These are phyloP conservation scores for Moesziomyces sp. DNA, from an alignment of 1,284 basidiomycete genomes.

Conservation along the genomic window DNA sequence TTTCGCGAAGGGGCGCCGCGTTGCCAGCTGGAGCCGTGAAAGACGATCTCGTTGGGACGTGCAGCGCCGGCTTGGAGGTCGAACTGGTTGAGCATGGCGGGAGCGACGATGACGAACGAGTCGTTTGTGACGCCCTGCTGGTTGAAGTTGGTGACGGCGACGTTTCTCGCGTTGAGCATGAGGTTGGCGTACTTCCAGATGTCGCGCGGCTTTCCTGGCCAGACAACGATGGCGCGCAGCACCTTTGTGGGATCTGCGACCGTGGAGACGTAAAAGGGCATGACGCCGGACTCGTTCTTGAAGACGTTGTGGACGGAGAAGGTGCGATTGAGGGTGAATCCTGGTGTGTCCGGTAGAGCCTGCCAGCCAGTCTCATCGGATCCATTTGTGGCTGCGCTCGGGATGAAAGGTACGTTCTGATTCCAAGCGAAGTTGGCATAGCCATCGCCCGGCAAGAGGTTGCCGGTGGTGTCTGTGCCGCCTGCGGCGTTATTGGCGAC, in stretches of 20 bases:
- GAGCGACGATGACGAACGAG: slow-evolving; percentile 36
- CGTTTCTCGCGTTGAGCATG: slow-evolving; percentile 47
- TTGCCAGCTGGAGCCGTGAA: slow-evolving; percentile 53
- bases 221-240: slow-evolving; percentile 44
- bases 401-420: slow-evolving; percentile 17
- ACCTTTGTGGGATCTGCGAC: slow-evolving; percentile 37
- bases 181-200: slow-evolving; percentile 61
- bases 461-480: slow-evolving; percentile 21
- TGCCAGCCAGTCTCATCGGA: slow-evolving; percentile 69
- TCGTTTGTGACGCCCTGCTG: slow-evolving; percentile 33
- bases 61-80: slow-evolving; percentile 51
- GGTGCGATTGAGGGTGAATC: slow-evolving; percentile 47
- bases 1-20: slow-evolving; percentile 44
- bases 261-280: slow-evolving; percentile 56
- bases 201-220: slow-evolving; percentile 59
- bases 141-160: slow-evolving; percentile 31
- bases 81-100: slow-evolving; percentile 36
- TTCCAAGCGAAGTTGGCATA: slow-evolving; percentile 36
- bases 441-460: slow-evolving; percentile 37
- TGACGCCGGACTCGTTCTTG: slow-evolving; percentile 41
- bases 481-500: slow-evolving; percentile 24
- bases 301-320: slow-evolving; percentile 34
- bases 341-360: slow-evolving; percentile 26
- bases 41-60: slow-evolving; percentile 29
- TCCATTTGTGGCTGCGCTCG: slow-evolving; percentile 22